A percentile compares a stretch with the other conserved stretches of the same genome.
These are phyloP conservation scores for Pichia heedii DNA, from an alignment of 805 yeast genomes.

Conservation along the genomic window DNA sequence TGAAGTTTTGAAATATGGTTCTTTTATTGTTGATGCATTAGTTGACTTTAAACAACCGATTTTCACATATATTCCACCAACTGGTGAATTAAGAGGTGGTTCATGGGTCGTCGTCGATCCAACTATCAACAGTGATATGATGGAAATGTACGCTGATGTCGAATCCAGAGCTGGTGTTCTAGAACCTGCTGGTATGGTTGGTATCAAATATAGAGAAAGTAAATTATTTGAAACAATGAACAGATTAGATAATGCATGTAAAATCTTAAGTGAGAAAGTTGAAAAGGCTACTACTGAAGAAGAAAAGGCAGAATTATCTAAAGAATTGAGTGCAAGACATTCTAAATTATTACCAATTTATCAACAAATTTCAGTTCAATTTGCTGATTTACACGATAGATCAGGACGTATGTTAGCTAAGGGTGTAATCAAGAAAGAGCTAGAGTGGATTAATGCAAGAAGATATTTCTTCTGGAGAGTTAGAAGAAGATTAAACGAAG, in stretches of 20 bases:
- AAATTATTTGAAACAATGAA: conserved; percentile 85
- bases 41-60: conserved; percentile 95
- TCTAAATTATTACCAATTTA: conserved; percentile 74
- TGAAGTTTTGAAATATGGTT: conserved; percentile 94
- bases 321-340: conserved; percentile 71
- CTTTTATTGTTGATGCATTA: conserved; percentile 93
- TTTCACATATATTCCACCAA: conserved; percentile 94
- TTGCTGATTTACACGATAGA: conserved; percentile 96
- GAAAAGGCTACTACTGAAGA: conserved; percentile 46
- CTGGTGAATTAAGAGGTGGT: conserved; percentile 99
- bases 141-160: conserved; percentile 98
- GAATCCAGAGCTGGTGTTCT: conserved; percentile 96
- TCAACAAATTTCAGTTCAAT: conserved; percentile 86
- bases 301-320: conserved; percentile 55
- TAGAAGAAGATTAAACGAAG: conserved; percentile 91
- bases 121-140: conserved; percentile 90
- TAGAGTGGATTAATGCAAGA: conserved; percentile 83
- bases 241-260: conserved; percentile 74
- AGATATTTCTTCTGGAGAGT: conserved; percentile 98
- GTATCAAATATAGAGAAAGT: conserved; percentile 93
- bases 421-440: conserved; percentile 77
- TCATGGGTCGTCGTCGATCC: conserved; percentile 99
- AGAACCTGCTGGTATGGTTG: conserved; percentile 99
- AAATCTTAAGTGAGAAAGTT: conserved; percentile 53
- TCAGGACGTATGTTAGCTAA: conserved; percentile 96